Evolutionary conservation across 768 basidiomycete genomes (phyloP).

Genomic region (Austroboletus eburneus): DNA sequence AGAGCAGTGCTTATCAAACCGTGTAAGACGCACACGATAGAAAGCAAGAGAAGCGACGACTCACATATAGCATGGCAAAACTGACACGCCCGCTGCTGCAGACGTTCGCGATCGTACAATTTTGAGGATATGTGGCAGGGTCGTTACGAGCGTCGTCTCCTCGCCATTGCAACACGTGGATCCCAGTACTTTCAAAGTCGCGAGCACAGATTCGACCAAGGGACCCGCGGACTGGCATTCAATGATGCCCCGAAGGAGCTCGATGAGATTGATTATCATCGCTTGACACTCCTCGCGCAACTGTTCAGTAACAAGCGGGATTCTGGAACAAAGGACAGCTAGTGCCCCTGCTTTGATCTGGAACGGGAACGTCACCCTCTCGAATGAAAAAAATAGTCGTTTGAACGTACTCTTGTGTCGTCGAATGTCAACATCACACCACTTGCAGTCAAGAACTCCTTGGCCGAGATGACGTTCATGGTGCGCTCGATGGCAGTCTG

Average conservation of each 20-base stretch:
- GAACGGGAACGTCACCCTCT: not conserved
- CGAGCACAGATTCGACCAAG: constrained; percentile 47
- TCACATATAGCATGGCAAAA: constrained; percentile 65
- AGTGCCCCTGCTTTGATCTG: constrained; percentile 69
- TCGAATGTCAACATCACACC: constrained; percentile 52
- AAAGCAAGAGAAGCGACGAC: not conserved
- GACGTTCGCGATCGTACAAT: constrained; percentile 39
- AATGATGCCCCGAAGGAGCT: constrained; percentile 46
- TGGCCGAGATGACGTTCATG: constrained; percentile 63
- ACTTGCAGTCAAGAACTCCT: constrained; percentile 60
- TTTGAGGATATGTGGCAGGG: constrained; percentile 56
- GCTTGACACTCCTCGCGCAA: constrained; percentile 49
- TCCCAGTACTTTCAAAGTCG: constrained; percentile 57
- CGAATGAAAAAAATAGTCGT: not conserved
- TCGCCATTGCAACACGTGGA: constrained; percentile 59
- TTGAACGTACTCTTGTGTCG: constrained; percentile 44
- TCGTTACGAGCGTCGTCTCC: constrained; percentile 54
- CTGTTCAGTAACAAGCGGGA: constrained; percentile 54
- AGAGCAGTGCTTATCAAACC: constrained; percentile 53
- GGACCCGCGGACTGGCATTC: constrained; percentile 36
- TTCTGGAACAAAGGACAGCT: constrained; percentile 60
- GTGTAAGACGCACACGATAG: constrained; percentile 3
- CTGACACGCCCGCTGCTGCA: constrained; percentile 43
- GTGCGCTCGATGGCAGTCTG: constrained; percentile 49
- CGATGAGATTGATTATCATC: constrained; percentile 51